Base-by-base conservation (phyloP, 441 rosid genomes). In the Macaranga tanarius region DNA sequence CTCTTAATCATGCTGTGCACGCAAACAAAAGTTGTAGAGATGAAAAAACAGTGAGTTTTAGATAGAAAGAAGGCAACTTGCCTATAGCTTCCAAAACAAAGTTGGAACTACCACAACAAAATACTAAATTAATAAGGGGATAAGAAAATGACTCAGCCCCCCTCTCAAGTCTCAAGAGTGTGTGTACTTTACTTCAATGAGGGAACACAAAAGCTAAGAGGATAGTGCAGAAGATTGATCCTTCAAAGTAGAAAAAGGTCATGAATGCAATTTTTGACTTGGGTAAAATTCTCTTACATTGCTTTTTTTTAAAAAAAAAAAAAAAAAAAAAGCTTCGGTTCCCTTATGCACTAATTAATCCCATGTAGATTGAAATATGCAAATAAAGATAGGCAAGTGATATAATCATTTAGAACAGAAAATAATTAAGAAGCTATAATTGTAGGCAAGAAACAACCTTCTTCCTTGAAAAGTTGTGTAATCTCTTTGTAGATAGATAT, bases 1-100 rank as follows among this genome's bases (percentile, higher is more conserved):
- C 79, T 68, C 77, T 65, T 25, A 11, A 42, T 72, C 75, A 77
- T 62, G 80, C 70, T 79, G 75, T 78, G 80, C 76, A 83, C 83
- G 83, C 82, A 73, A 79, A 54, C 76, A 38, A 20, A 70, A 76
- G 34, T 34, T 50, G 5, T 34, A 20, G 42, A 58, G n/a, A 69
- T 20, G 63, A 11, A 44, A 38, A 50, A 13, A 57, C 40, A 7
- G 22, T 10, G 15, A 22, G 34, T 17, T 16, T 15, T 10, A 54
- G 16, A 23, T 34, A 22, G 25, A 38, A 34, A 22, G 38, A 45
- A 0, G 51, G 25, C 19, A 51, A 66, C 28, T 69, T 63, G 76
- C 52, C 71, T n/a, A 44, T 69, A 61, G 70, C 75, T 75, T 77
- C 67, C 74, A 67, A 73, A 59, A n/a, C 71, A 57, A 73, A 59